phyloP scores from a whole-genome alignment of 805 yeast species.

The Schizosaccharomyces osmophilus region DNA sequence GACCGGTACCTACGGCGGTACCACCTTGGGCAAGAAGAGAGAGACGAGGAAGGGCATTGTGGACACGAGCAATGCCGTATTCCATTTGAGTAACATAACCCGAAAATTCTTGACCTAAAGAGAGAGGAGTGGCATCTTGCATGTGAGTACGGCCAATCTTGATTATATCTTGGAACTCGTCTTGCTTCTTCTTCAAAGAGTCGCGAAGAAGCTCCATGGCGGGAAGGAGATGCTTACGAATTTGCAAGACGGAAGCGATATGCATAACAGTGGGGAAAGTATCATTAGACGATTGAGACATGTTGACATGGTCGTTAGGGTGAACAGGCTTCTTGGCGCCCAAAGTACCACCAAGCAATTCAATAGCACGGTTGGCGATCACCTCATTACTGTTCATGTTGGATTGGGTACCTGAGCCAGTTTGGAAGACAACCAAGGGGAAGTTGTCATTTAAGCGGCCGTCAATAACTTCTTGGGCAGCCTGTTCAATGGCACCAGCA shows the following conservation, averaged over 20 bases:
- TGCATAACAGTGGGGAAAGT: slow-evolving; percentile 99
- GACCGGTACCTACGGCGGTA: slow-evolving; percentile 97
- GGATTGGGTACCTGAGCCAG: slow-evolving; percentile 96
- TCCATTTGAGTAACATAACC: slow-evolving; percentile 87
- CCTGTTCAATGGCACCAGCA: slow-evolving; percentile 65
- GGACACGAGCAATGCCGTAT: slow-evolving; percentile 74
- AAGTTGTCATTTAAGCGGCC: slow-evolving; percentile 85
- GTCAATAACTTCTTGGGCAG: slow-evolving; percentile 82
- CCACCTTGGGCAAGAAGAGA: slow-evolving; percentile 92
- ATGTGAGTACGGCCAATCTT: slow-evolving; percentile 97
- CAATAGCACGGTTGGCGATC: slow-evolving; percentile 93
- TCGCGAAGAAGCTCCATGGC: slow-evolving; percentile 54
- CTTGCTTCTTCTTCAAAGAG: slow-evolving; percentile 50
- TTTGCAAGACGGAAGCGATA: slow-evolving; percentile 89
- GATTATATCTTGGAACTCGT: slow-evolving; percentile 71
- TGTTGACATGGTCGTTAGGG: slow-evolving; percentile 95
- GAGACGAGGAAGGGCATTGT: slow-evolving; percentile 49
- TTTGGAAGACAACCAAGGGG: slow-evolving; percentile 96
- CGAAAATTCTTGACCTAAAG: slow-evolving; percentile 91
- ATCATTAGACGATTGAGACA: slow-evolving; percentile 96
- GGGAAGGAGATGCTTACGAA: slow-evolving; percentile 51
- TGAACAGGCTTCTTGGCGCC: slow-evolving; percentile 91
- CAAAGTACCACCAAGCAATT: slow-evolving; percentile 68
- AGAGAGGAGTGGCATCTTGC: slow-evolving; percentile 95
- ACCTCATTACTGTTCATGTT: slow-evolving; percentile 99